Evolutionary conservation across 371 early-diverging fungal species (phyloP).

Genomic region (Nematocida parisii): DNA sequence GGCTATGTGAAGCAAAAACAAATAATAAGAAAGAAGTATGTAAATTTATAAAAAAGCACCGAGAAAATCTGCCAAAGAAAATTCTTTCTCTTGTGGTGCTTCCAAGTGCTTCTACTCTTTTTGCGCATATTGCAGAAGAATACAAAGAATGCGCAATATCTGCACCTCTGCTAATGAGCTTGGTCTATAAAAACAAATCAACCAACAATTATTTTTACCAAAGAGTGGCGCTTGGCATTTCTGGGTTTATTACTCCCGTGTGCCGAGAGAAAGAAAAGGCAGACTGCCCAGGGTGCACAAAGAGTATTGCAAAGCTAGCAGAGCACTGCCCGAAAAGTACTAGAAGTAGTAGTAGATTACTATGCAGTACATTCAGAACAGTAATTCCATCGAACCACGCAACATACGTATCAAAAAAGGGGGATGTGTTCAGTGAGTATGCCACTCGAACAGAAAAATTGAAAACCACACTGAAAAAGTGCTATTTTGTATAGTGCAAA

Average conservation of each 20-base stretch:
- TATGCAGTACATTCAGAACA: constrained; percentile 17
- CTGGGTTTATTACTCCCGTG: constrained; percentile 52
- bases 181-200: not conserved
- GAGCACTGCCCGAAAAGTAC: constrained; percentile 38
- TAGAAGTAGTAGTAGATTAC: constrained; percentile 29
- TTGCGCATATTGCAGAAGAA: constrained; percentile 8
- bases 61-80: not conserved
- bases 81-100: constrained; percentile 45
- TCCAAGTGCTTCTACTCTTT: not conserved
- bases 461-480: constrained; percentile 3
- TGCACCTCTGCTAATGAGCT: not conserved
- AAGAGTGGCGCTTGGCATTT: constrained; percentile 43
- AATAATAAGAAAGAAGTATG: constrained; percentile 4
- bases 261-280: constrained; percentile 40
- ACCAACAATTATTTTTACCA: constrained; percentile 13
- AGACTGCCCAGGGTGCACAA: constrained; percentile 44
- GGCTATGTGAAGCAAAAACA: not conserved
- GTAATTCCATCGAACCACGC: constrained; percentile 4
- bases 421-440: constrained; percentile 4
- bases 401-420: constrained; percentile 9
- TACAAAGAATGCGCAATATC: not conserved
- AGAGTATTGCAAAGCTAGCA: not conserved
- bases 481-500: constrained; percentile 51
- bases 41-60: constrained; percentile 10
- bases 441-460: not conserved